These are phyloP conservation scores for Kodamaea fukazawae DNA, from an alignment of 805 yeast genomes.

Conservation along the genomic window DNA sequence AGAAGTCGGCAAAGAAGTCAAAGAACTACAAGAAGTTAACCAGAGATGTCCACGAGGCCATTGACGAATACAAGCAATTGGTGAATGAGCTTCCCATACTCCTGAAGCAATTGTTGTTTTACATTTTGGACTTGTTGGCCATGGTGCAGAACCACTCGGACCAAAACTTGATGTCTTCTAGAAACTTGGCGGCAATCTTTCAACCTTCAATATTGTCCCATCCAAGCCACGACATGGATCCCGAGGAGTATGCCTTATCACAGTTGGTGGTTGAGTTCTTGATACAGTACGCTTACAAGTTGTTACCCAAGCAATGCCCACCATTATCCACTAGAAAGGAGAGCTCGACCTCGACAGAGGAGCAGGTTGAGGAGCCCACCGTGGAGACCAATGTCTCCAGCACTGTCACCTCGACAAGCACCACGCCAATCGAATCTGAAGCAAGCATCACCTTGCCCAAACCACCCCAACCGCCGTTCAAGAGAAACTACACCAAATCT, in stretches of 20 bases:
- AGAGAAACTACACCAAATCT: slow-evolving; percentile 35
- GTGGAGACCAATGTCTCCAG: slow-evolving; percentile 4
- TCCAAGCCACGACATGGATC: slow-evolving; percentile 88
- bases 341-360: neutral
- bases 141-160: slow-evolving; percentile 77
- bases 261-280: slow-evolving; percentile 85
- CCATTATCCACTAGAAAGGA: neutral
- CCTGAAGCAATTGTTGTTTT: slow-evolving; percentile 78
- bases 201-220: slow-evolving; percentile 96
- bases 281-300: slow-evolving; percentile 78
- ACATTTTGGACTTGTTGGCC: slow-evolving; percentile 81
- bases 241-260: slow-evolving; percentile 85
- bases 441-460: slow-evolving; percentile 7
- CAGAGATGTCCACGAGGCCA: slow-evolving; percentile 63
- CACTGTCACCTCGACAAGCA: slow-evolving; percentile 15
- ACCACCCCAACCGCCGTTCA: slow-evolving; percentile 14
- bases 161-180: slow-evolving; percentile 85
- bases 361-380: neutral
- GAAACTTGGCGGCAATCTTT: slow-evolving; percentile 91
- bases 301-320: slow-evolving; percentile 52
- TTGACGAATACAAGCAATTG: slow-evolving; percentile 66
- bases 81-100: slow-evolving; percentile 71
- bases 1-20: slow-evolving; percentile 32
- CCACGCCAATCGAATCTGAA: slow-evolving; percentile 15
- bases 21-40: slow-evolving; percentile 57